phyloP scores from a whole-genome alignment of 2,329 filamentous ascomycete genomes.

The Juglanconis oblonga region DNA sequence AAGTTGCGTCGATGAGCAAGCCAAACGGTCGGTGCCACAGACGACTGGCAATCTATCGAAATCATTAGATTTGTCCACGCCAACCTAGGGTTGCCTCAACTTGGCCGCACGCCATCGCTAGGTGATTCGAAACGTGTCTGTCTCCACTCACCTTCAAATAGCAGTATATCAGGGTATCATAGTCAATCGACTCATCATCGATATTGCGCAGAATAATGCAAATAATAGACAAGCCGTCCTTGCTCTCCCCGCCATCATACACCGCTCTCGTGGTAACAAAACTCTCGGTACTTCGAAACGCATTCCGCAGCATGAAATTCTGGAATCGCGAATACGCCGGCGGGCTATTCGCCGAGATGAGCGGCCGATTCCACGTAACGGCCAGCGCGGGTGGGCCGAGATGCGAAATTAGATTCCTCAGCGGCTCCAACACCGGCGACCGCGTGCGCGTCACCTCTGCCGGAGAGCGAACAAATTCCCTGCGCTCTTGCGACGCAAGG shows the following conservation, averaged over 20 bases:
- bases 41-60: constrained; percentile 59
- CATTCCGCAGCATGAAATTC: constrained; percentile 70
- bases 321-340: constrained; percentile 67
- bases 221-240: constrained; percentile 67
- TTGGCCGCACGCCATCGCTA: not conserved
- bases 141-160: constrained; percentile 57
- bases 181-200: constrained; percentile 62
- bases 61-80: not conserved
- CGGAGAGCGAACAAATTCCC: constrained; percentile 54
- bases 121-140: not conserved
- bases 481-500: constrained; percentile 57
- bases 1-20: constrained; percentile 66
- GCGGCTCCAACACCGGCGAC: constrained; percentile 57
- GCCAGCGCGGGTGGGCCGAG: constrained; percentile 66
- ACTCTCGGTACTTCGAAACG: constrained; percentile 62
- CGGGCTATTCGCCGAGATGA: constrained; percentile 61
- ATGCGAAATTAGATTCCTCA: constrained; percentile 62
- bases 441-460: constrained; percentile 49
- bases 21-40: constrained; percentile 69
- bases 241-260: constrained; percentile 70
- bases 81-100: not conserved
- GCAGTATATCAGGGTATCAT: constrained; percentile 64
- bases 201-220: constrained; percentile 68
- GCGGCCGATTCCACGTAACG: constrained; percentile 67
- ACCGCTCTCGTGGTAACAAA: constrained; percentile 63